Conservation (phyloP, 192 early-diverging fungal genomes). For the Linnemannia hyalina region DNA sequence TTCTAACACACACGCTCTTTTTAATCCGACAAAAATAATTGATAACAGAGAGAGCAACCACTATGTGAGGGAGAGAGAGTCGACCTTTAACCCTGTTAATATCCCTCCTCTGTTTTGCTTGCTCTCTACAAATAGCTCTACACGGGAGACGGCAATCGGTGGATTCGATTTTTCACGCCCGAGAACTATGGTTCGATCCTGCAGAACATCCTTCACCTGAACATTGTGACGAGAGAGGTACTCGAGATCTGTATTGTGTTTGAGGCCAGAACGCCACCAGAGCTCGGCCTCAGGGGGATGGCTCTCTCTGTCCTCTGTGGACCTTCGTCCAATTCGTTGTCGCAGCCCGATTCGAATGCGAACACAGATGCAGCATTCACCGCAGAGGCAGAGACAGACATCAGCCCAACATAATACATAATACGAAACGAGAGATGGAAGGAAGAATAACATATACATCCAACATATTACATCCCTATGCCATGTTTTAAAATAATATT, state of each 20-base stretch:
- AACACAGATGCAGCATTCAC: neutral
- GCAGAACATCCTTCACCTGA: conserved; percentile 22
- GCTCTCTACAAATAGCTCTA: conserved; percentile 12
- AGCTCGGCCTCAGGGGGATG: conserved; percentile 15
- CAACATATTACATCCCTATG: neutral
- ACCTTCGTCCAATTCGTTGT: too few relatives aligned
- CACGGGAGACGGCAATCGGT: conserved; percentile 18
- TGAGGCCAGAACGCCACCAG: conserved; percentile 4
- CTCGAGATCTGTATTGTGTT: conserved; percentile 16
- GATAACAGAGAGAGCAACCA: too few relatives aligned
- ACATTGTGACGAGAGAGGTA: conserved; percentile 15
- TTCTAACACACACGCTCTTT: too few relatives aligned
- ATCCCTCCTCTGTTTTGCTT: neutral
- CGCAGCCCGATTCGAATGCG: neutral
- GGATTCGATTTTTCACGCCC: conserved; percentile 17
- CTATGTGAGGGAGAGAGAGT: neutral
- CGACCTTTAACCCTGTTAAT: neutral
- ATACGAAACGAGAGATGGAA: neutral
- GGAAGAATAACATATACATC: neutral
- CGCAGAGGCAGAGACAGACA: neutral
- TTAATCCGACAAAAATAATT: too few relatives aligned
- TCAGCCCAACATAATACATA: neutral
- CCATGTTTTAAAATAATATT: neutral
- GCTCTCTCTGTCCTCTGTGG: neutral
- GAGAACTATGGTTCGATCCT: conserved; percentile 28